Evolutionary conservation across 2,329 filamentous ascomycete species (phyloP), one percentile per base, ranked within the genome.

Genomic region (Sphaceloma murrayae): DNA sequence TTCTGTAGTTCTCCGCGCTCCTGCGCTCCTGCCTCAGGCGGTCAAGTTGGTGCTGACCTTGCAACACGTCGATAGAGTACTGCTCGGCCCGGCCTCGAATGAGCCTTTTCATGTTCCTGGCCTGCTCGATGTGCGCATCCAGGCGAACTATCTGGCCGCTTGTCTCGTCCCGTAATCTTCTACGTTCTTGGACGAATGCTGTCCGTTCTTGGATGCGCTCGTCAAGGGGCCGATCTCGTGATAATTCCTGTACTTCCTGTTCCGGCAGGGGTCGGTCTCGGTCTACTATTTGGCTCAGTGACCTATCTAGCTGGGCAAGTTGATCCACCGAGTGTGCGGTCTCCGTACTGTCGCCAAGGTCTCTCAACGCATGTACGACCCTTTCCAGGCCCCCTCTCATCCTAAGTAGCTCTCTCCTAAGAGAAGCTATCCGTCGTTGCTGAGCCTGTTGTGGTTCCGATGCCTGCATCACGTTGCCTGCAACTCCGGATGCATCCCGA

Each of bases 381-480:
- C 60, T 53, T 48, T 63, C 60, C 21, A 62, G 61, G 18, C 61
- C 60, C 36, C 53, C 59, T 11, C 61, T 53, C 59, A 63, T 62
- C 2, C 60, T 53, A 19, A 57, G 51, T 5, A 63, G 53, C 44
- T 63, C 61, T 26, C 60, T 52, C n/a, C 60, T 55, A 9, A 63
- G 50, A 21, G 61, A 59, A 17, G 59, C 56, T 7, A 63, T 54
- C 3, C 60, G 54, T 2, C 60, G 58, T 34, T 51, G 49, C 44
- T 61, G 59, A 38, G 61, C 61, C 42, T 62, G 60, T 19, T 56
- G 55, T n/a, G 52, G 54, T n/a, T 46, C 51, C 10, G 54, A 40
- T 16, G 47, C 17, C 13, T 43, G 43, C 45, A 48, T 46, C 16
- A 43, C 33, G 3, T 45, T 40, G 13, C 40, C 9, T 54, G 48